Base-by-base conservation (phyloP, 108 stramenopile species). In the Skeletonema costatum region DNA sequence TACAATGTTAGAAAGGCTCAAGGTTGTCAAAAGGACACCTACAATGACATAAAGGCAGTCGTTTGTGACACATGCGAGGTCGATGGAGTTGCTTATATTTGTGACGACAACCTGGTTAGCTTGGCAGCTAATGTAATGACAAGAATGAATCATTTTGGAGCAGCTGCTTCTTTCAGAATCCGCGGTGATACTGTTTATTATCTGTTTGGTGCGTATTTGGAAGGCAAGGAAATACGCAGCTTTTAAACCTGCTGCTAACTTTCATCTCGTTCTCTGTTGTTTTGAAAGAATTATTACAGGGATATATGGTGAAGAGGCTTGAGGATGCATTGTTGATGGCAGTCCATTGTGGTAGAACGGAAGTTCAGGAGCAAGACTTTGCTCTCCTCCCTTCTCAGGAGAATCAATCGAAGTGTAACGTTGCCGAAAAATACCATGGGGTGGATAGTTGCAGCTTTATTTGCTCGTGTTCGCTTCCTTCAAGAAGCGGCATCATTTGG, bases 311-410 rank as follows among this genome's bases (percentile, higher is more conserved):
- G n/a, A 38, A 19, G 63, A 64, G 41, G 8, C 63, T 64, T 4
- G 33, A 41, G 31, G 21, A 64, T 64, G 63, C 63, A 9, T 21
- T 64, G 32, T 9, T 64, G 17, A n/a, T 64, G 33, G 63, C 63
- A n/a, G 8, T 64, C 1, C 63, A 64, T 19, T 8, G 25, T 35
- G 14, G 16, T 1, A 33, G 63, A 64, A 64, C 63, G 3, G 39
- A 41, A 29, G 63, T 64, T 2, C 63, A 64, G 31, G 32, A 12
- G 32, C 17, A 64, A 12, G 63, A 38, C 19, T 38, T 21, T 14
- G 1, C 1, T 14, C 38, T 35, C 12, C 17, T 38, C 16, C 39
- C 41, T 64, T 64, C 63, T 41, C 63, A 36, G 5, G 63, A 64
- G 32, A 32, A 8, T 16, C 61, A 62, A 38, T 16, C 48, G 19